phyloP scores from a whole-genome alignment of 2,329 filamentous ascomycete genomes.

The Neonectria sp. region DNA sequence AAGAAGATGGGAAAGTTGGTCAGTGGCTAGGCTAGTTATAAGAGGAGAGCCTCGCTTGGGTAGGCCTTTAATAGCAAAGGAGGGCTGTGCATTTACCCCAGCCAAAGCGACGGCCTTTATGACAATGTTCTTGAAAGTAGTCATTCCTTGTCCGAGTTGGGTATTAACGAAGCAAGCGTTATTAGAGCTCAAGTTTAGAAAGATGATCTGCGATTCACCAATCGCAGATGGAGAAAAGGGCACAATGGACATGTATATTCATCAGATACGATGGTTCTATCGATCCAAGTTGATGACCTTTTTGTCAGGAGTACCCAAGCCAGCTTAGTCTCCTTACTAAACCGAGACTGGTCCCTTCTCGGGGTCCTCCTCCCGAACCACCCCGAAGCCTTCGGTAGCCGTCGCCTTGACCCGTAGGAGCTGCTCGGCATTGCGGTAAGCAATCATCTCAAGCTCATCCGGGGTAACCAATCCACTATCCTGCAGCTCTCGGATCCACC shows the following conservation, averaged over 20 bases:
- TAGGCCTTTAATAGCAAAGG: not conserved
- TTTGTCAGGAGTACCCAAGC: not conserved
- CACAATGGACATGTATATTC: too few species aligned
- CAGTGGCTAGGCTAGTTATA: not conserved
- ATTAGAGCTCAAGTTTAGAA: too few species aligned
- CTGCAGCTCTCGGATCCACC: conserved; percentile 64
- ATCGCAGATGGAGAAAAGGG: not conserved
- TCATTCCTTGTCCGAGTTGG: not conserved
- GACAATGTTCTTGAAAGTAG: not conserved
- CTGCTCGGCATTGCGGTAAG: conserved; percentile 65
- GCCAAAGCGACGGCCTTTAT: conserved; percentile 11
- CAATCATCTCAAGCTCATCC: conserved; percentile 65
- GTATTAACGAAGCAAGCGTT: not conserved
- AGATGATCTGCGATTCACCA: too few species aligned
- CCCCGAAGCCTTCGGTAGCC: too few species aligned
- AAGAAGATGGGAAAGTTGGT: not conserved
- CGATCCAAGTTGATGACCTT: not conserved
- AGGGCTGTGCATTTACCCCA: not conserved
- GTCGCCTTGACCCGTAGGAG: conserved; percentile 55
- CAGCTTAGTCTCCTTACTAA: not conserved
- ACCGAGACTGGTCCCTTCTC: not conserved
- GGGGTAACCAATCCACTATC: conserved; percentile 64
- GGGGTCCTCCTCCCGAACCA: not conserved
- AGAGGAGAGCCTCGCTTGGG: not conserved
- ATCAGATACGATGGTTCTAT: not conserved